Percentiles rank a stretch among this genome's conserved stretches.
phyloP scores from a whole-genome alignment of 2,329 filamentous ascomycete species.

The Penicillium sp. region DNA sequence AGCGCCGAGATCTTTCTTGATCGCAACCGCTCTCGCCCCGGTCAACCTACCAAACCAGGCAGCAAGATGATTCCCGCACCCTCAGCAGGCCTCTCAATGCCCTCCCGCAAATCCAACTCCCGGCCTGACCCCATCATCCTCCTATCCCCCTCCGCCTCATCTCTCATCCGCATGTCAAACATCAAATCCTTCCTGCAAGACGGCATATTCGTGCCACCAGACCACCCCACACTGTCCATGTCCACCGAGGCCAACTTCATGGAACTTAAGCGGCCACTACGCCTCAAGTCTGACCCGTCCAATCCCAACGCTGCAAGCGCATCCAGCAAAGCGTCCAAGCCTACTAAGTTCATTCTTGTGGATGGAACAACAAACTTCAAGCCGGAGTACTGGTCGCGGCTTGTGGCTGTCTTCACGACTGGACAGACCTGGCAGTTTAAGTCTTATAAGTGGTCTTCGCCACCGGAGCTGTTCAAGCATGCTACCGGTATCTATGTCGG shows the following conservation, averaged over 20 bases:
- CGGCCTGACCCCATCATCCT: constrained; percentile 86
- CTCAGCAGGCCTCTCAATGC: constrained; percentile 39
- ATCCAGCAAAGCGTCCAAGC: constrained; percentile 50
- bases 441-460: constrained; percentile 91
- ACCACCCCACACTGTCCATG: constrained; percentile 61
- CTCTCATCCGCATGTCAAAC: constrained; percentile 91
- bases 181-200: constrained; percentile 90
- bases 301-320: constrained; percentile 20
- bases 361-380: constrained; percentile 94
- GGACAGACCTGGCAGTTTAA: constrained; percentile 99
- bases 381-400: constrained; percentile 93
- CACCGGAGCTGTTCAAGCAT: constrained; percentile 85
- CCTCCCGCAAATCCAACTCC: constrained; percentile 42
- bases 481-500: constrained; percentile 86
- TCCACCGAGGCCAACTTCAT: constrained; percentile 75
- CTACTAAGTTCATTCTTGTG: constrained; percentile 91
- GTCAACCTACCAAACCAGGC: constrained; percentile 37
- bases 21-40: constrained; percentile 46
- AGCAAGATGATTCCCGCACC: constrained; percentile 37
- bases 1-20: constrained; percentile 74
- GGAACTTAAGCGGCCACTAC: constrained; percentile 77
- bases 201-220: constrained; percentile 77
- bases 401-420: constrained; percentile 96
- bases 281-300: constrained; percentile 46
- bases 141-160: constrained; percentile 92